phyloP scores from a whole-genome alignment of 306 rosid genomes.

The Boehmeria nivea region DNA sequence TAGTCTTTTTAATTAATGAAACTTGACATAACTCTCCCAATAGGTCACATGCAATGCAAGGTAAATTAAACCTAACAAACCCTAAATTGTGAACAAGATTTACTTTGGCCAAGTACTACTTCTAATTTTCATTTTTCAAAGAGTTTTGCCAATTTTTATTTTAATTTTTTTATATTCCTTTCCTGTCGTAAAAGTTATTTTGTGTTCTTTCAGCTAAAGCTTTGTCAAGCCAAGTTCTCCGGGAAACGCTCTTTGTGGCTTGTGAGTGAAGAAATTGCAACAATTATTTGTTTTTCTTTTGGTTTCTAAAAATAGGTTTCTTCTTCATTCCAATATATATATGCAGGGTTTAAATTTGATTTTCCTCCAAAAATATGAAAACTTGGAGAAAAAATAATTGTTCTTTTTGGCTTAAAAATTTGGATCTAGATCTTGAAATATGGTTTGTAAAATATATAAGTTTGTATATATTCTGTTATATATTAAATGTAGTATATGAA shows the following conservation, averaged over 20 bases:
- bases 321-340: constrained; percentile 1
- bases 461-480: too few relatives aligned
- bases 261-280: not conserved
- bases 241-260: not conserved
- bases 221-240: too few relatives aligned
- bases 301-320: not conserved
- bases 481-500: too few relatives aligned
- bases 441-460: too few relatives aligned
- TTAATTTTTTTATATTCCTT: not conserved
- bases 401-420: too few relatives aligned
- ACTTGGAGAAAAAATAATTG: too few relatives aligned
- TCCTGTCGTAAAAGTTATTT: not conserved
- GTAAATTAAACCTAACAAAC: not conserved
- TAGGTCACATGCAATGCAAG: not conserved
- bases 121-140: not conserved
- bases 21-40: not conserved
- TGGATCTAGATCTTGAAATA: too few relatives aligned
- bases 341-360: not conserved
- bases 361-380: not conserved
- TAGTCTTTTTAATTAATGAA: not conserved
- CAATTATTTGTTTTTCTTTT: not conserved
- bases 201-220: too few relatives aligned
- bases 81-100: too few relatives aligned
- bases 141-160: not conserved
- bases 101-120: too few relatives aligned